phyloP scores from a whole-genome alignment of 495 filamentous ascomycete genomes.

The Penicillium lividum region DNA sequence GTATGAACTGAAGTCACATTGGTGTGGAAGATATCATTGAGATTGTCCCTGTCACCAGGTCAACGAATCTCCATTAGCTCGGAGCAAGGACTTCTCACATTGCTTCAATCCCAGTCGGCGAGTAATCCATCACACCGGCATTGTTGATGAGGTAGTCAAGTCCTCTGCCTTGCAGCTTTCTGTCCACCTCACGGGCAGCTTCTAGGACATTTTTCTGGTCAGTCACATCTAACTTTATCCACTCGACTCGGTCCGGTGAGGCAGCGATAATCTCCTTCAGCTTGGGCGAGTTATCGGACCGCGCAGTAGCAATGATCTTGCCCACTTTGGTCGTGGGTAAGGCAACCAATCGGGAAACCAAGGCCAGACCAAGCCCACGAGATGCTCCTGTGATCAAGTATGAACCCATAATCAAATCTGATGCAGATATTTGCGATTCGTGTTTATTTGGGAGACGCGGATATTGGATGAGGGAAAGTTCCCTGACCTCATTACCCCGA shows the following conservation, averaged over 20 bases:
- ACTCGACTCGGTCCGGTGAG: slow-evolving; percentile 38
- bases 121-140: slow-evolving; percentile 35
- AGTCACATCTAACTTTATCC: slow-evolving; percentile 47
- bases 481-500: neutral
- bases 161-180: slow-evolving; percentile 38
- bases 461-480: neutral
- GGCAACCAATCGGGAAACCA: slow-evolving; percentile 37
- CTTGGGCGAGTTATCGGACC: slow-evolving; percentile 28
- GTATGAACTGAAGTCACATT: slow-evolving; percentile 48
- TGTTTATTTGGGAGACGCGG: neutral
- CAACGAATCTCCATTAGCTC: neutral
- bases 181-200: slow-evolving; percentile 37
- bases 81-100: slow-evolving; percentile 28
- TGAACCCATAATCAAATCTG: slow-evolving; percentile 24
- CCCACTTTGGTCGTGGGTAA: slow-evolving; percentile 32
- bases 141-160: slow-evolving; percentile 59
- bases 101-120: slow-evolving; percentile 24
- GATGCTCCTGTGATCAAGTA: slow-evolving; percentile 43
- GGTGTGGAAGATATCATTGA: slow-evolving; percentile 40
- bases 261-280: slow-evolving; percentile 26
- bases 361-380: slow-evolving; percentile 55
- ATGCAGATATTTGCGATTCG: neutral
- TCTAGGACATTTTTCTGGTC: slow-evolving; percentile 43
- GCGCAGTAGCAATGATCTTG: slow-evolving; percentile 39
- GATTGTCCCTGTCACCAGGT: slow-evolving; percentile 29